phyloP scores from a whole-genome alignment of 1,284 basidiomycete species.

The Sanghuangporus weigelae region DNA sequence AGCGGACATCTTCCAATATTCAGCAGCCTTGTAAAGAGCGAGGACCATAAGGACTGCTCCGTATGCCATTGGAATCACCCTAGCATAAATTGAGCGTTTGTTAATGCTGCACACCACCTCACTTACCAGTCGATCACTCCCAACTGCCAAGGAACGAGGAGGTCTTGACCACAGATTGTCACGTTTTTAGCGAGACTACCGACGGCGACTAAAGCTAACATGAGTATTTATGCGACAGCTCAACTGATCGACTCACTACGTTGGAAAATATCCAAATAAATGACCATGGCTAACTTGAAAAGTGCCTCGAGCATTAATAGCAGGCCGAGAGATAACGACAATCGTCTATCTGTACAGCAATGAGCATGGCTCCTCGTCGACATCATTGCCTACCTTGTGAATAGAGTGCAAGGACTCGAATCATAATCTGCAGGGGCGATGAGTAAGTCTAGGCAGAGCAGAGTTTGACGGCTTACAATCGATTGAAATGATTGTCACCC shows the following conservation, averaged over 20 bases:
- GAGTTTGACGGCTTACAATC: neutral
- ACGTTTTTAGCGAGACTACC: neutral
- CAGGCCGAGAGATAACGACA: neutral
- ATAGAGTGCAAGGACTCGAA: slow-evolving; percentile 11
- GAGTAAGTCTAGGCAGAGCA: neutral
- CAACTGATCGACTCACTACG: neutral
- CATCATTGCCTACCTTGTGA: neutral
- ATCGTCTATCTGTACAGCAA: neutral
- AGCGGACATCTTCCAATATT: neutral
- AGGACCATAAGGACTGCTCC: neutral
- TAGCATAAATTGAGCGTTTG: neutral
- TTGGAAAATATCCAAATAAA: neutral
- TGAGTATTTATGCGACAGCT: neutral
- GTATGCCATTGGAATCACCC: neutral
- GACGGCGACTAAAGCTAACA: neutral
- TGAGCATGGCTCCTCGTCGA: neutral
- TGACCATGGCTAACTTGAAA: neutral
- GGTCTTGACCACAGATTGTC: neutral
- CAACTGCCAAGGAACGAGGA: neutral
- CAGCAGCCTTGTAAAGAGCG: neutral
- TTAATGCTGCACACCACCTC: neutral
- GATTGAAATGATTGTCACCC: neutral
- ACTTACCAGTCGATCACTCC: neutral
- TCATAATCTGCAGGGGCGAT: neutral
- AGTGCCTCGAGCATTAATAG: neutral